Percentiles rank a stretch among this genome's conserved stretches.
phyloP scores from a whole-genome alignment of 352 stramenopile species.

The Globisporangium orthogonon region DNA sequence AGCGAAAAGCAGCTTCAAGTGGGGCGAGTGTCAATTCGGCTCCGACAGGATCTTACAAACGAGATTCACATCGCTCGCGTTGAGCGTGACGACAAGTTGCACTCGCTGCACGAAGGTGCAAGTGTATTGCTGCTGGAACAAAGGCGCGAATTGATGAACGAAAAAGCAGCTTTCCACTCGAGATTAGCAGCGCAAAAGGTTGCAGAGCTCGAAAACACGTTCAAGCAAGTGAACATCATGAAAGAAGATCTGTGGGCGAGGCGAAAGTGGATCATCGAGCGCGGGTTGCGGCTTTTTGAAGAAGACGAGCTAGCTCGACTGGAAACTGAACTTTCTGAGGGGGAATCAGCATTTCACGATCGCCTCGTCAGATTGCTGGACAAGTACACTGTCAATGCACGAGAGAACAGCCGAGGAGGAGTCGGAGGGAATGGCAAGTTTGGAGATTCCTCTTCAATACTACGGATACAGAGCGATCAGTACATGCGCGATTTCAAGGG shows the following conservation, averaged over 20 bases:
- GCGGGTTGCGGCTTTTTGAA: slow-evolving; percentile 19
- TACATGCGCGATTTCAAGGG: not conserved
- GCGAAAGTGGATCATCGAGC: slow-evolving; percentile 26
- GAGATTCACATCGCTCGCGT: slow-evolving; percentile 24
- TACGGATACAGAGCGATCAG: slow-evolving; percentile 4
- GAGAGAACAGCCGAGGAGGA: slow-evolving; percentile 18
- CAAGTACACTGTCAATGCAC: slow-evolving; percentile 6
- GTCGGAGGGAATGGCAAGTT: not conserved
- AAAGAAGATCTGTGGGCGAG: slow-evolving; percentile 35
- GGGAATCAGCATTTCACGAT: slow-evolving; percentile 1
- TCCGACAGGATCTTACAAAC: slow-evolving; percentile 17
- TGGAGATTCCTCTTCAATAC: not conserved
- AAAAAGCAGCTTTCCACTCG: slow-evolving; percentile 20
- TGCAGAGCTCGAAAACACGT: slow-evolving; percentile 24
- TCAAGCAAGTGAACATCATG: slow-evolving; percentile 38
- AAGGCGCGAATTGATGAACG: slow-evolving; percentile 22
- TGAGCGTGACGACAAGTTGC: slow-evolving; percentile 14
- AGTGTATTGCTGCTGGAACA: slow-evolving; percentile 23
- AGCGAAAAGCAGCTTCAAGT: slow-evolving; percentile 8
- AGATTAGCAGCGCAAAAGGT: slow-evolving; percentile 18
- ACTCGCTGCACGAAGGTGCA: slow-evolving; percentile 10
- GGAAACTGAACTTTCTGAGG: slow-evolving; percentile 4
- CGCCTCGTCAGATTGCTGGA: slow-evolving; percentile 10
- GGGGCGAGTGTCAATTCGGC: slow-evolving; percentile 6
- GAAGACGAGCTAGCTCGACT: slow-evolving; percentile 21